Base-by-base conservation (phyloP, 768 basidiomycete species). In the Tulasnella sp. region DNA sequence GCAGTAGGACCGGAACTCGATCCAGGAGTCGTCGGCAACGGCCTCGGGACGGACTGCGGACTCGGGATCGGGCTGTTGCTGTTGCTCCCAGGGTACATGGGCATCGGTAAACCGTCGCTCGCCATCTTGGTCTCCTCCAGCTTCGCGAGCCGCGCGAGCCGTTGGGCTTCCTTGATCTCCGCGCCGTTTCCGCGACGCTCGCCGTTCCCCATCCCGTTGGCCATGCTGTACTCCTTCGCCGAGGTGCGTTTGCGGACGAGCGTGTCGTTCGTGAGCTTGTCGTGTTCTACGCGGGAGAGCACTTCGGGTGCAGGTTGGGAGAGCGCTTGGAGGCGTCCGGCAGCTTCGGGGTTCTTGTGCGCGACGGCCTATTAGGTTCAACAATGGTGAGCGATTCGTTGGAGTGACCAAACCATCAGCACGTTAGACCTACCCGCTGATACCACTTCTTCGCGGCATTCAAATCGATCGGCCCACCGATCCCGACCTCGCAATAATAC, bases 401-500 rank as follows among this genome's bases (percentile, higher is more conserved):
- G 32, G 34, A 6, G 16, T 29, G 40, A 22, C 37, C 2, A 12
- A 64, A 7, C 67, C 2, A 26, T 37, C 2, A 35, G 5, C n/a
- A 19, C 29, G 22, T 32, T 63, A 66, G 6, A 81, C 85, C 76
- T 59, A 87, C 88, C 78, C 83, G 81, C 35, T 81, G 80, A 79
- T 98, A 98, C 94, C 95, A 98, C 77, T 81, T 85, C 72, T 83
- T 81, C 1, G 95, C 92, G 7, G 82, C 82, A 0, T 84, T 67
- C 39, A 80, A 62, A 72, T 84, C 82, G 52, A 77, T 79, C 12
- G 77, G 71, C 0, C 89, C 87, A 0, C 94, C 95, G 6, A 98
- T 90, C 1, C 96, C 96, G 1, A 98, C 91, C 79, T 98, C 95
- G 41, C 84, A 85, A 78, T 96, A 98, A 78, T 98, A 98, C 1